Evolutionary conservation across 2,329 filamentous ascomycete genomes (phyloP), one percentile per base, ranked within the genome.

Genomic region (Pseudogymnoascus sp.): DNA sequence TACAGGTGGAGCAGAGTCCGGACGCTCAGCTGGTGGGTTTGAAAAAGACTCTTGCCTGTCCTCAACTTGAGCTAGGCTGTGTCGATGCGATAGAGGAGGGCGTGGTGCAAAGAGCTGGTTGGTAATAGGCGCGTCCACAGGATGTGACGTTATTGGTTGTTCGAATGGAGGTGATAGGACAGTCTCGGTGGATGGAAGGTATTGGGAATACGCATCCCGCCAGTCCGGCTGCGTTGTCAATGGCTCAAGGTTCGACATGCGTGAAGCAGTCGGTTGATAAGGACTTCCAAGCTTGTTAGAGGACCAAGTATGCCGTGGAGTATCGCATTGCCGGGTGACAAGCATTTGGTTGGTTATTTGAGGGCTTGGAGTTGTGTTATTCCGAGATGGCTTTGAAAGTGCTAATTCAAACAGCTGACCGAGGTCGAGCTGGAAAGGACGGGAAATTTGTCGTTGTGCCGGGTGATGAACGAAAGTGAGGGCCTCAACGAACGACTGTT

Each of bases 201-300:
- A 72, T 42, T 68, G 60, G 39, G 70, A 67, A 63, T 72, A 74
- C 64, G 72, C 71, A 68, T 72, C 71, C 66, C 70, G 71, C 72
- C 72, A 74, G 67, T 73, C 71, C 66, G 69, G 69, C 69, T 73
- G 72, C 65, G 70, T 66, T 59, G 69, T 55, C 61, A 72, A 65
- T 65, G 69, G 65, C 29, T 73, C 72, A 64, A 72, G 71, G 69
- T 72, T 73, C 70, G 72, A 72, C 72, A 73, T 74, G 66, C 72
- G 72, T 68, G 71, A 68, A 68, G 71, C 72, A 61, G 67, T 66
- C 58, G 68, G 63, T 65, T 69, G 65, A 62, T 71, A 70, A 62
- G 70, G 67, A 60, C 67, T 68, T 63, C 71, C 70, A 63, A 73
- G 69, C 68, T 73, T 74, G 62, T 68, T 72, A 67, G 70, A 70